These are phyloP conservation scores for Fomitopsis pulvina DNA, from an alignment of 768 basidiomycete genomes.

Conservation along the genomic window DNA sequence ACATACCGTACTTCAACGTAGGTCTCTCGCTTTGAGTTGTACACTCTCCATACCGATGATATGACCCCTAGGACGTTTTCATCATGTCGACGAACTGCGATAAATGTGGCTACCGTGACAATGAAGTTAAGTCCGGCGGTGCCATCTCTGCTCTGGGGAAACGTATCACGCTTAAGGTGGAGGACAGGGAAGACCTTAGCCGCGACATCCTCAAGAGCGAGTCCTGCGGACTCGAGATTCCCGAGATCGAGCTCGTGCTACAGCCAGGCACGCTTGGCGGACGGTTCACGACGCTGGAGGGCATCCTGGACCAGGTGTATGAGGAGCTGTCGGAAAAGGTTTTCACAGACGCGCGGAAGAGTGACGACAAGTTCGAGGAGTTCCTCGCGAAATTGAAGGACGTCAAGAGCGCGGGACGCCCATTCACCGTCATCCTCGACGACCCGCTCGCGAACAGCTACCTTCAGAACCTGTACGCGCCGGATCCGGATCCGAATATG, in stretches of 20 bases:
- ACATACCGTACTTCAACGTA: conserved; percentile 95
- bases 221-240: conserved; percentile 81
- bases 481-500: conserved; percentile 96
- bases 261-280: conserved; percentile 94
- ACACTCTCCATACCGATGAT: neutral
- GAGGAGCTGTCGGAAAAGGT: conserved; percentile 91
- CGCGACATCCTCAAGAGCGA: conserved; percentile 98
- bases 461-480: conserved; percentile 94
- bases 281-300: conserved; percentile 95
- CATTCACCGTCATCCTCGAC: conserved; percentile 91
- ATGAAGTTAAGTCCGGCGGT: conserved; percentile 92
- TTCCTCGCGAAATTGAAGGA: conserved; percentile 77
- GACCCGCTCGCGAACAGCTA: conserved; percentile 96
- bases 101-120: conserved; percentile 91
- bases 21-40: neutral
- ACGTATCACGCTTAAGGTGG: conserved; percentile 80
- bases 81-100: conserved; percentile 99
- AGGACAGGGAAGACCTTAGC: conserved; percentile 87
- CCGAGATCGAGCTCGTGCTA: conserved; percentile 90
- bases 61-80: conserved; percentile 65
- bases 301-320: conserved; percentile 89
- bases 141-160: conserved; percentile 88
- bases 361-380: conserved; percentile 54
- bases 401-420: conserved; percentile 68
- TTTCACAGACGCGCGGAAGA: conserved; percentile 59